phyloP scores from a whole-genome alignment of 768 basidiomycete genomes.

The Rhodotorula graminis region DNA sequence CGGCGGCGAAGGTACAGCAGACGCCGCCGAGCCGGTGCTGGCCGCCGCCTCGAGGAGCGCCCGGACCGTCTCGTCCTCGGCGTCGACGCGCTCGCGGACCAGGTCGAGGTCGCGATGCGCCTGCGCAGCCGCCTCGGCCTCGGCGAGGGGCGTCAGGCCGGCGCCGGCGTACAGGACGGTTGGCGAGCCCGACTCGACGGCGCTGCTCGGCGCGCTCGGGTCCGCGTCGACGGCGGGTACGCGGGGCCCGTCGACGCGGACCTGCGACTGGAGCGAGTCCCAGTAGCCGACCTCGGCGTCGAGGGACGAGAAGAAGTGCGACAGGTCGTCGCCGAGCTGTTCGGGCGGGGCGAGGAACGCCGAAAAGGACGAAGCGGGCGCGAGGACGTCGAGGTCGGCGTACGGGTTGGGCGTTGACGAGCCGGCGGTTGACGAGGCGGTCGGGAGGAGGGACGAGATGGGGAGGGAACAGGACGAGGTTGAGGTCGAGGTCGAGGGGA shows the following conservation, averaged over 20 bases:
- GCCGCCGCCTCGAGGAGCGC: no score
- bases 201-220: neutral
- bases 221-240: neutral
- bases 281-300: conserved; percentile 26
- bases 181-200: no score
- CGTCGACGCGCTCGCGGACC: no score
- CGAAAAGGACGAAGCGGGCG: neutral
- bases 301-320: conserved; percentile 22
- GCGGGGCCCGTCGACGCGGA: neutral
- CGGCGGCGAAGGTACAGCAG: no score
- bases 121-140: neutral
- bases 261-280: conserved; percentile 1
- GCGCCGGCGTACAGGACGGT: neutral
- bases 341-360: neutral
- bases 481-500: neutral
- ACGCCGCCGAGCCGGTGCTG: no score
- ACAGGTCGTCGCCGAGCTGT: conserved; percentile 12
- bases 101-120: neutral
- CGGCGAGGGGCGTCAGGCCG: neutral
- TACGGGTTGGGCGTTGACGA: neutral
- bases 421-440: no score
- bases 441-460: neutral
- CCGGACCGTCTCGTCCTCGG: no score
- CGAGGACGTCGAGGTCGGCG: conserved; percentile 9
- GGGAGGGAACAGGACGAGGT: neutral